Conservation (phyloP, 1,284 basidiomycete species). For the Ustilago sp. region DNA sequence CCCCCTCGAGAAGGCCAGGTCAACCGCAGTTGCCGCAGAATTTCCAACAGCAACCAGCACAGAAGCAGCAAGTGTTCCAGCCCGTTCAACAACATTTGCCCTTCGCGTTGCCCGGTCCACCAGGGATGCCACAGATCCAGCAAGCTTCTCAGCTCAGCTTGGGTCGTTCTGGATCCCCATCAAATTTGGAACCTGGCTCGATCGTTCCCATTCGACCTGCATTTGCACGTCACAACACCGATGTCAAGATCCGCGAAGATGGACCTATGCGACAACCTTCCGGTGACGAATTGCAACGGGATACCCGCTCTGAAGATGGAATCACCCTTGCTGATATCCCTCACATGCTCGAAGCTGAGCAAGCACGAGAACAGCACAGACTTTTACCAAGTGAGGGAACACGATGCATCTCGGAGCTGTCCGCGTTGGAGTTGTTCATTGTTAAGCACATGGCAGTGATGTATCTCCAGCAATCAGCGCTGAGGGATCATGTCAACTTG, state of each 20-base stretch:
- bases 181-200: constrained; percentile 40
- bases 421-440: constrained; percentile 85
- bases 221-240: constrained; percentile 84
- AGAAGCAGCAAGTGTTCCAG: constrained; percentile 40
- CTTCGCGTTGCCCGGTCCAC: constrained; percentile 27
- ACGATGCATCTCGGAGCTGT: constrained; percentile 85
- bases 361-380: constrained; percentile 85
- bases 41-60: constrained; percentile 26
- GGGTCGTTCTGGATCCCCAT: constrained; percentile 36
- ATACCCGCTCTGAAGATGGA: constrained; percentile 77
- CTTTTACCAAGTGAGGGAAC: constrained; percentile 78
- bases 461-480: constrained; percentile 78
- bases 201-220: constrained; percentile 77
- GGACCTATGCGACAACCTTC: constrained; percentile 58
- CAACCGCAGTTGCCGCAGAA: constrained; percentile 30
- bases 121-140: constrained; percentile 66
- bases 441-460: constrained; percentile 92
- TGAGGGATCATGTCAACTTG: constrained; percentile 80
- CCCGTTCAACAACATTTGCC: constrained; percentile 45
- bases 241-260: constrained; percentile 89
- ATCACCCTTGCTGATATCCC: constrained; percentile 98
- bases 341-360: constrained; percentile 88
- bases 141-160: constrained; percentile 50
- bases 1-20: constrained; percentile 24
- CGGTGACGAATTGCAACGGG: constrained; percentile 54